A percentile compares a stretch with the other conserved stretches of the same genome.
phyloP scores from a whole-genome alignment of 2,329 filamentous ascomycete species.

The Talaromyces sp. region DNA sequence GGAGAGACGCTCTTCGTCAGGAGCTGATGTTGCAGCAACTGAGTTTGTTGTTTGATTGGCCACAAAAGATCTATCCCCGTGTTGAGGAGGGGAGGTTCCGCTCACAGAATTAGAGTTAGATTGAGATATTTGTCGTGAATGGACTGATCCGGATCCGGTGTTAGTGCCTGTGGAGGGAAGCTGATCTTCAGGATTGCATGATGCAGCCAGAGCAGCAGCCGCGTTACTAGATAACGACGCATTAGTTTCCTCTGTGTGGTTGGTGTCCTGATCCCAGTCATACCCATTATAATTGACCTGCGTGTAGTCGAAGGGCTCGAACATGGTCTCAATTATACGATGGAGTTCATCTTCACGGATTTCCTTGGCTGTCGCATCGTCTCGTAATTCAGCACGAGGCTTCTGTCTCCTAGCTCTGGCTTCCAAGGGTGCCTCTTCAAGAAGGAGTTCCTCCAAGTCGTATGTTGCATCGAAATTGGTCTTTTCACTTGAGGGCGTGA shows the following conservation, averaged over 20 bases:
- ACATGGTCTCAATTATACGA: constrained; percentile 88
- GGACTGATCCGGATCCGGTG: constrained; percentile 19
- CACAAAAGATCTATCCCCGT: constrained; percentile 29
- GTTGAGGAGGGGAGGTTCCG: constrained; percentile 29
- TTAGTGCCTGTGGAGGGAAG: constrained; percentile 26
- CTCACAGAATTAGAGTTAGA: constrained; percentile 31
- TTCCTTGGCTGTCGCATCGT: constrained; percentile 91
- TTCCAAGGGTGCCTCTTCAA: constrained; percentile 93
- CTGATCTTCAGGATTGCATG: constrained; percentile 39
- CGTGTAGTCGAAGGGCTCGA: constrained; percentile 94
- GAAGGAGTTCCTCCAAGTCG: constrained; percentile 84
- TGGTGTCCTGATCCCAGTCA: background rate
- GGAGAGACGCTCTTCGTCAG: constrained; percentile 22
- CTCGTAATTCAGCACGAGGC: constrained; percentile 83
- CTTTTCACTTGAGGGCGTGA: constrained; percentile 91
- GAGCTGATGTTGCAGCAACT: background rate
- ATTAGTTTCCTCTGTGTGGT: constrained; percentile 5
- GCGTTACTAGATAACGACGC: constrained; percentile 26
- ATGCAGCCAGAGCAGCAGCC: constrained; percentile 40
- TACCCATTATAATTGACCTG: constrained; percentile 61
- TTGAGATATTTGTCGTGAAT: constrained; percentile 38
- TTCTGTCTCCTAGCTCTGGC: constrained; percentile 90
- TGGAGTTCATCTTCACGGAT: constrained; percentile 93
- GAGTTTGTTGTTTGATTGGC: constrained; percentile 6
- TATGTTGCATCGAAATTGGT: constrained; percentile 99